Conservation (phyloP, 495 filamentous ascomycete species). For the Clavariopsis aquatica region DNA sequence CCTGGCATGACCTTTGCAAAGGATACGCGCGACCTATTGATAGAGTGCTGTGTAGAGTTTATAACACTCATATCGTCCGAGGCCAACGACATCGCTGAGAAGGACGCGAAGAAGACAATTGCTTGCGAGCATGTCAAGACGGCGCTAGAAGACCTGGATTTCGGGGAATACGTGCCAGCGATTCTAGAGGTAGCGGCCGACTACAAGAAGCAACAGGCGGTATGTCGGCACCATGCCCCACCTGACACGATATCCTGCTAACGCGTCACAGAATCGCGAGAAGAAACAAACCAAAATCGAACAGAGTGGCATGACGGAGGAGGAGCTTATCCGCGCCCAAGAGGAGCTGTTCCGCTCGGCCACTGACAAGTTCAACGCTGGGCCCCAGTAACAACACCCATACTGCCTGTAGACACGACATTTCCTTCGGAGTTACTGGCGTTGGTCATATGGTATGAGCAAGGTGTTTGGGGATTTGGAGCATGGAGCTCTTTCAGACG, state of each 20-base stretch:
- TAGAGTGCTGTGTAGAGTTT: constrained; percentile 99
- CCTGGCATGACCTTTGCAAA: constrained; percentile 77
- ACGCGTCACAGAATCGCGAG: constrained; percentile 71
- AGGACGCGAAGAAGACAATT: constrained; percentile 98
- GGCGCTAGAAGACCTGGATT: constrained; percentile 85
- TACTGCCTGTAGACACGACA: background rate
- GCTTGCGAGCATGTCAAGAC: constrained; percentile 94
- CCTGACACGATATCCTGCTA: background rate
- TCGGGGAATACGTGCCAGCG: constrained; percentile 82
- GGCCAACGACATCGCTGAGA: constrained; percentile 97
- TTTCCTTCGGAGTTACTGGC: constrained; percentile 16
- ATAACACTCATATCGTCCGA: constrained; percentile 96
- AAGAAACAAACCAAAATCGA: constrained; percentile 97
- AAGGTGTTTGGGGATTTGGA: background rate
- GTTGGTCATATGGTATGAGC: background rate
- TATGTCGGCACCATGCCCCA: constrained; percentile 46
- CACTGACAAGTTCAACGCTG: constrained; percentile 66
- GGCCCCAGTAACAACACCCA: constrained; percentile 7
- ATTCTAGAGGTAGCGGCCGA: constrained; percentile 86
- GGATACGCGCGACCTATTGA: constrained; percentile 90
- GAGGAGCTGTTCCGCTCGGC: constrained; percentile 88
- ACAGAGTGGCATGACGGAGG: constrained; percentile 83
- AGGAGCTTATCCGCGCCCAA: constrained; percentile 84
- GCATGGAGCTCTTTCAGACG: background rate
- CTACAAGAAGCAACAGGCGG: constrained; percentile 90